A percentile compares a stretch with the other conserved stretches of the same genome.
Conservation (phyloP, 768 basidiomycete genomes). For the Trichaptum fuscoviolaceum region DNA sequence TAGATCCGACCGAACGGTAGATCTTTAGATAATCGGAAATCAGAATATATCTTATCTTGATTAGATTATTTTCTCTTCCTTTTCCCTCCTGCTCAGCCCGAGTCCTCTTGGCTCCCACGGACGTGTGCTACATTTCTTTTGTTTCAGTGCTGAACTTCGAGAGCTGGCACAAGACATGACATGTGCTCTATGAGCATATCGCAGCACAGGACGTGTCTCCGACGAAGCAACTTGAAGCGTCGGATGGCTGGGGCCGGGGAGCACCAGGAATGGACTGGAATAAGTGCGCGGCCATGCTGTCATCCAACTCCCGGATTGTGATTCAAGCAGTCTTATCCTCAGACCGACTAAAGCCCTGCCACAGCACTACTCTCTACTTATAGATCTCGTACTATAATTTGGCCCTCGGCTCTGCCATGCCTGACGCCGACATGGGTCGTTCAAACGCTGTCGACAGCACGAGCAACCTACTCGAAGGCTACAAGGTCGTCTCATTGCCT, state of each 20-base stretch:
- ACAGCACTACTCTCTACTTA: background rate
- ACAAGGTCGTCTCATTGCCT: constrained; percentile 5
- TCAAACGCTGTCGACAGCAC: background rate
- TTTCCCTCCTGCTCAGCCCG: background rate
- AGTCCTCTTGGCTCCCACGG: background rate
- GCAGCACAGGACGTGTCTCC: background rate
- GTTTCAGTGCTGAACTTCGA: background rate
- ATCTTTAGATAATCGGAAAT: background rate
- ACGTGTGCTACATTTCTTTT: background rate
- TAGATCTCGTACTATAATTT: background rate
- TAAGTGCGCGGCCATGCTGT: background rate
- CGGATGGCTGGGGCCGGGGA: background rate
- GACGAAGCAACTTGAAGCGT: background rate
- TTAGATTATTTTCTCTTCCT: background rate
- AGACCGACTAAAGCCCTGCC: background rate
- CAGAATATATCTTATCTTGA: background rate
- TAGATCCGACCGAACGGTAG: background rate
- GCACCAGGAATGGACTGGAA: background rate
- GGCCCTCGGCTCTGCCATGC: background rate
- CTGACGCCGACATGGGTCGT: background rate
- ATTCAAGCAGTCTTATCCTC: background rate
- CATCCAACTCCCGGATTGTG: background rate
- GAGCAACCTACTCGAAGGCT: constrained; percentile 1
- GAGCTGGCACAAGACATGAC: background rate
- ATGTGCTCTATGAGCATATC: background rate